Base-by-base conservation (phyloP, 2,329 filamentous ascomycete genomes). In the Sporothrix mexicana region DNA sequence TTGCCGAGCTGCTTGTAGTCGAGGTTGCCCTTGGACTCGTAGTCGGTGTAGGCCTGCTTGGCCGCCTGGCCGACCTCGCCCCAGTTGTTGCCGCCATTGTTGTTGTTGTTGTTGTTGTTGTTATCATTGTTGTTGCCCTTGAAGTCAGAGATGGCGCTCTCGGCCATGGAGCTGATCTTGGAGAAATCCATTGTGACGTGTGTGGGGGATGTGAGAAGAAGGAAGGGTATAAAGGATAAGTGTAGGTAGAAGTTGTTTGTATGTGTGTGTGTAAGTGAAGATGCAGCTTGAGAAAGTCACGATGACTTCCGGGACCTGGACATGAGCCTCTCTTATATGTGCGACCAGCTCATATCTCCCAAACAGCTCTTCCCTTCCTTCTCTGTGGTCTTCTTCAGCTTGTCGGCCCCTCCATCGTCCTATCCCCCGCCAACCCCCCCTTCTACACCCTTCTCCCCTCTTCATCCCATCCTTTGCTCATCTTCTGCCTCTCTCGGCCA, bases 1-100 rank as follows among this genome's bases (percentile, higher is more conserved):
- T 74, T 71, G 66, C 77, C 78, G 25, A 81, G 76, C 72, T 79
- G 78, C 59, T 72, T 73, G 74, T 77, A 79, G 72, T 82, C 80
- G 70, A 80, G 77, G 23, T 67, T 77, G 23, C 79, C 80, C 80
- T 81, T 81, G 68, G 73, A 72, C 72, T 74, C 47, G 75, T 75
- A 77, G 71, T 75, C 74, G 23, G 36, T 59, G 70, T 53, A 75
- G 72, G 74, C 76, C 73, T 76, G 57, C 74, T 77, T 77, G 76
- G 76, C 76, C 1, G 53, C 70, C 36, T 61, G 25, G 74, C 76
- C 76, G 53, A 77, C 76, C 15, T 73, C 74, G 23, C 69, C 72
- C 76, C 76, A 76, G 51, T 15, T n/a, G 72, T 47, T 69, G 68
- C 55, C 51, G 69, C 68, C 47, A 70, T 72, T 66, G 70, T 70